These are phyloP conservation scores for Sphaerulina musiva DNA, from an alignment of 2,329 filamentous ascomycete species.

Conservation along the genomic window DNA sequence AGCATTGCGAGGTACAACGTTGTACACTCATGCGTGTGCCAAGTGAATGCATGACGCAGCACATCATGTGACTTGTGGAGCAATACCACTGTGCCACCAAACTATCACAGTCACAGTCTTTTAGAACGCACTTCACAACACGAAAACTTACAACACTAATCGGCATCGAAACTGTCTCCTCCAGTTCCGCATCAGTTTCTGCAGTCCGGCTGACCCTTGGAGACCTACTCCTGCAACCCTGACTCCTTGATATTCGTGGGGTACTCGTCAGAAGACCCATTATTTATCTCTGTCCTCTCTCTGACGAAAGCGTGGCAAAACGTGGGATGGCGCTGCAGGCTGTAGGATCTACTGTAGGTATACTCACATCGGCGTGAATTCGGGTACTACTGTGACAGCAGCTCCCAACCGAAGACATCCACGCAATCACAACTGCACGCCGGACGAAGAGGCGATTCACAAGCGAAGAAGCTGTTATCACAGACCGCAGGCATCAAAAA, in stretches of 20 bases:
- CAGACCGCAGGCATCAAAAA: too few species aligned
- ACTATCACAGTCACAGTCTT: slow-evolving; percentile 44
- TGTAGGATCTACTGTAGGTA: neutral
- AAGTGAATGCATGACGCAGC: too few species aligned
- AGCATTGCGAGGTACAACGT: too few species aligned
- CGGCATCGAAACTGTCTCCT: too few species aligned
- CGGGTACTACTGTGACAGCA: neutral
- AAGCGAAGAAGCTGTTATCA: neutral
- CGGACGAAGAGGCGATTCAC: neutral
- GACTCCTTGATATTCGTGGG: too few species aligned
- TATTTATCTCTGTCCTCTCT: neutral
- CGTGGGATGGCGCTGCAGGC: slow-evolving; percentile 1
- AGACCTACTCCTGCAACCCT: too few species aligned
- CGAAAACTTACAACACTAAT: neutral
- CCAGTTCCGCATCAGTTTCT: too few species aligned
- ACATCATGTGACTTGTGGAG: slow-evolving; percentile 37
- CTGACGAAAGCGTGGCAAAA: slow-evolving; percentile 1
- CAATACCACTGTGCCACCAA: slow-evolving; percentile 46
- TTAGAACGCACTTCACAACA: slow-evolving; percentile 27
- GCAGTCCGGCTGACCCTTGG: too few species aligned
- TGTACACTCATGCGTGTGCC: neutral
- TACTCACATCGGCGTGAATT: neutral
- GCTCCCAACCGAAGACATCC: neutral
- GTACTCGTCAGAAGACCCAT: slow-evolving; percentile 3
- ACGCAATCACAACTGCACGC: neutral